A percentile compares a stretch with the other conserved stretches of the same genome.
Evolutionary conservation across 169 alveolate genomes (phyloP).

Genomic region (Plasmodium inui): DNA sequence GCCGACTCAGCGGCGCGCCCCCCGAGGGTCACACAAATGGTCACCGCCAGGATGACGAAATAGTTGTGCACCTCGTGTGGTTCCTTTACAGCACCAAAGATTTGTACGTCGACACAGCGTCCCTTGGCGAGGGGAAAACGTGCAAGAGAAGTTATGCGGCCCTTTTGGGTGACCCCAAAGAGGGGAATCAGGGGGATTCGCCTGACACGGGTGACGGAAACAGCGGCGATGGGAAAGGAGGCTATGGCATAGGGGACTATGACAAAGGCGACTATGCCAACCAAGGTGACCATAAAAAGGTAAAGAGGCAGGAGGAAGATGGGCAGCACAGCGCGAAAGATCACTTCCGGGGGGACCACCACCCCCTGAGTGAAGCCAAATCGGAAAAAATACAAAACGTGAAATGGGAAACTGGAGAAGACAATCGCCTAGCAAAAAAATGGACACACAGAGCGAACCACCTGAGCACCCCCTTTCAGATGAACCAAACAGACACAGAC

Average conservation of each 20-base stretch:
- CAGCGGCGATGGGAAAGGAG: not conserved
- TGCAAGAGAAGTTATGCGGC: conserved; percentile 14
- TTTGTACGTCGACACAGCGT: conserved; percentile 6
- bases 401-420: not conserved
- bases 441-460: not conserved
- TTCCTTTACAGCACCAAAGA: conserved; percentile 21
- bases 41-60: not conserved
- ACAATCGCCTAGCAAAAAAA: not conserved
- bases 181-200: not conserved
- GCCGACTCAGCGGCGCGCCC: not conserved
- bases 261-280: not conserved
- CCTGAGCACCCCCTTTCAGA: not conserved
- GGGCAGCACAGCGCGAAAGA: not conserved
- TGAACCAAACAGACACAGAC: conserved; percentile 9
- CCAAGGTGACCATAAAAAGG: not conserved
- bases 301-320: conserved; percentile 4
- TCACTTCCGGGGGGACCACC: not conserved
- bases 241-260: not conserved
- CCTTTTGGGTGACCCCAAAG: not conserved
- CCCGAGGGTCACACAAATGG: not conserved
- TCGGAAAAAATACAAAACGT: not conserved
- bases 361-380: not conserved
- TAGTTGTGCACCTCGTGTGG: conserved; percentile 57
- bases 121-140: not conserved
- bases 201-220: not conserved